Conservation (phyloP, 2,329 filamentous ascomycete species). For the Dryadomyces quercivorus region DNA sequence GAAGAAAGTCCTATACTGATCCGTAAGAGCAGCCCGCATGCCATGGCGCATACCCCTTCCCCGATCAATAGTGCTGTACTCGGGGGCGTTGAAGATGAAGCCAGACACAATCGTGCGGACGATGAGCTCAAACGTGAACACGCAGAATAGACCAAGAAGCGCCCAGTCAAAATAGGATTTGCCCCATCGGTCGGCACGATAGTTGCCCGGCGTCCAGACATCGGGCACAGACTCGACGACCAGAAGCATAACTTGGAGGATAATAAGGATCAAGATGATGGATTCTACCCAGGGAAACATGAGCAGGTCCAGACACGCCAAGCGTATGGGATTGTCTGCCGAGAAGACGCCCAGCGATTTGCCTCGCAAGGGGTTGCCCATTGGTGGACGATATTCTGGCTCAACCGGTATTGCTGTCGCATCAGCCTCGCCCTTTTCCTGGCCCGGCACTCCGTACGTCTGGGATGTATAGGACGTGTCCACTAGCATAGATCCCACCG, state of each 20-base stretch:
- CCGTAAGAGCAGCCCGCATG: slow-evolving; percentile 58
- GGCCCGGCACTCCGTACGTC: slow-evolving; percentile 27
- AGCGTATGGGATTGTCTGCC: slow-evolving; percentile 61
- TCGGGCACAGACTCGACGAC: slow-evolving; percentile 68
- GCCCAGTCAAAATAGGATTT: slow-evolving; percentile 61
- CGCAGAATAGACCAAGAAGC: slow-evolving; percentile 68
- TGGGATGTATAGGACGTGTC: slow-evolving; percentile 43
- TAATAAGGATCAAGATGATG: slow-evolving; percentile 71
- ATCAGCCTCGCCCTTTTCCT: slow-evolving; percentile 29
- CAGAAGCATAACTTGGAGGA: slow-evolving; percentile 79
- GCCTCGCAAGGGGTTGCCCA: slow-evolving; percentile 71
- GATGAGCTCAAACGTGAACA: slow-evolving; percentile 80
- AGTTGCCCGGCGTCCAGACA: slow-evolving; percentile 52
- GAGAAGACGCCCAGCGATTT: slow-evolving; percentile 77
- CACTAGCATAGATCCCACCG: slow-evolving; percentile 27
- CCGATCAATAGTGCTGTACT: slow-evolving; percentile 85
- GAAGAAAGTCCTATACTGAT: slow-evolving; percentile 69
- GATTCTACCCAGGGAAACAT: slow-evolving; percentile 83
- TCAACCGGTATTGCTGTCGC: slow-evolving; percentile 19
- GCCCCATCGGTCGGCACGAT: slow-evolving; percentile 54
- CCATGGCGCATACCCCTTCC: slow-evolving; percentile 62
- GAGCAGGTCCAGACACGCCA: slow-evolving; percentile 67
- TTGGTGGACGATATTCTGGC: slow-evolving; percentile 17
- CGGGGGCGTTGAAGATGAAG: slow-evolving; percentile 76
- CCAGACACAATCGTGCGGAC: slow-evolving; percentile 86